Evolutionary conservation across 345 rosid genomes (phyloP), one percentile per base, ranked within the genome.

Genomic region (Ailanthus altissimus): DNA sequence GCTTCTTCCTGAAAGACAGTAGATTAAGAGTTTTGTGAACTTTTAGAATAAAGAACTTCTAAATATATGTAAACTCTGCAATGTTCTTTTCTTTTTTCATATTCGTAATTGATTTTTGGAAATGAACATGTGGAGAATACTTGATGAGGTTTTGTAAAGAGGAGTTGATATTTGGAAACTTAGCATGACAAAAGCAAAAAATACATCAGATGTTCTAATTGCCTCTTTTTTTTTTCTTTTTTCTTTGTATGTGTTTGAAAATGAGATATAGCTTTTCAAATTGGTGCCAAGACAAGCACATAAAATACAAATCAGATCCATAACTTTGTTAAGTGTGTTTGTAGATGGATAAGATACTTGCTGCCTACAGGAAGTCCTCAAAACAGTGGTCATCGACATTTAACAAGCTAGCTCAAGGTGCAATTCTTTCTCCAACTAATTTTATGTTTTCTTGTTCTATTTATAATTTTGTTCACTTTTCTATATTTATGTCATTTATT

Each of bases 361-460:
- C 89, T 36, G 89, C 91, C 8, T 97, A 97, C 80, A 86, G 91
- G 84, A 97, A 90, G 83, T 91, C 99, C 56, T 97, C 99, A 8
- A 94, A 89, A 85, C 99, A 92, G 80, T 97, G 99, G 99, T 94
- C 97, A 38, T 87, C 98, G 45, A 92, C 94, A 12, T 81, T 88
- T 70, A 97, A 97, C 90, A 97, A 97, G 90, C 91, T 97, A 14
- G 99, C 97, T 4, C 96, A 91, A 90, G 99, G 99, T 96, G 53
- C 46, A 59, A 20, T 45, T 45, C 14, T 79, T 25, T 46, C 67
- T 56, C 14, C 75, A 8, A 13, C 23, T 12, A 10, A 12, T 13
- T 36, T 38, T 46, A 25, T 73, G 12, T 62, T 15, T 14, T 28
- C 8, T 3, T 46, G 4, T 56, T 2, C 66, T 74, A 14, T 14